Evolutionary conservation across 2,329 filamentous ascomycete species (phyloP).

Genomic region (Phialophora tarda): DNA sequence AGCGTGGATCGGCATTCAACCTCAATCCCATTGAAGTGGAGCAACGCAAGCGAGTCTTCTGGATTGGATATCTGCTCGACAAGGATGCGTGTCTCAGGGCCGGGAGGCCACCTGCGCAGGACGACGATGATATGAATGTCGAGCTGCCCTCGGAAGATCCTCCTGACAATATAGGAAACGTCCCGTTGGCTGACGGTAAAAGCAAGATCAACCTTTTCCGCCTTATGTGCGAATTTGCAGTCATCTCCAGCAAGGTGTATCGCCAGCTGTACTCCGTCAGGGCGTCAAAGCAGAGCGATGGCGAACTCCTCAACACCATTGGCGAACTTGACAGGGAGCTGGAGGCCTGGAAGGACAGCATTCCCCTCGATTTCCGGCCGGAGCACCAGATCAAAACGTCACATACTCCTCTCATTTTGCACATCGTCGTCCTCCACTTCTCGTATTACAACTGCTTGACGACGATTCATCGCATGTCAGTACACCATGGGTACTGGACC

Average conservation of each 20-base stretch:
- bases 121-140: constrained; percentile 90
- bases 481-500: constrained; percentile 98
- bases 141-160: constrained; percentile 91
- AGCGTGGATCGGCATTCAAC: constrained; percentile 89
- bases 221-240: constrained; percentile 86
- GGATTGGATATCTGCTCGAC: constrained; percentile 76
- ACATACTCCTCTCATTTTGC: constrained; percentile 90
- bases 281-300: constrained; percentile 87
- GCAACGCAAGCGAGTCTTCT: constrained; percentile 79
- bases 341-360: constrained; percentile 95
- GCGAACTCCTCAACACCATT: constrained; percentile 92
- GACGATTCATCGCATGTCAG: constrained; percentile 97
- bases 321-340: constrained; percentile 88
- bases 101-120: constrained; percentile 73
- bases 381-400: constrained; percentile 94
- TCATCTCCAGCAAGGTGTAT: constrained; percentile 93
- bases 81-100: constrained; percentile 75
- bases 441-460: constrained; percentile 98
- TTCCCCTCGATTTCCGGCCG: constrained; percentile 94
- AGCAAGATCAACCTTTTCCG: constrained; percentile 95
- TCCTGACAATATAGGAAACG: constrained; percentile 90
- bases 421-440: constrained; percentile 93
- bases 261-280: constrained; percentile 90
- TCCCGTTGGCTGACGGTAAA: constrained; percentile 84
- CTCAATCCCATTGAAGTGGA: constrained; percentile 93